These are phyloP conservation scores for Backusella luteola DNA, from an alignment of 192 early-diverging fungal species.

Conservation along the genomic window DNA sequence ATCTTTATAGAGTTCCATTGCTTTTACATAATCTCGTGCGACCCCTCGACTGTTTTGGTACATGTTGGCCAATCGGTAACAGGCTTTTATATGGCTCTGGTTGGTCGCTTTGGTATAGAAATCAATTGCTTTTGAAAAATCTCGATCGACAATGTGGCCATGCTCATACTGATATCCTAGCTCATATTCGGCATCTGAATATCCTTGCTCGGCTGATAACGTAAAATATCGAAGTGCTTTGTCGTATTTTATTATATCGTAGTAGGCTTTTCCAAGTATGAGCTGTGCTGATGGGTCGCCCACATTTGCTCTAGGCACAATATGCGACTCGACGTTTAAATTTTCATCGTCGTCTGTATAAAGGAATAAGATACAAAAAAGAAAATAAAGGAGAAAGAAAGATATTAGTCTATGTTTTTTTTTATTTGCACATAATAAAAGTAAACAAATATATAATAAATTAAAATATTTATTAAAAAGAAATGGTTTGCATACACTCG, in stretches of 20 bases:
- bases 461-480: neutral
- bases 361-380: neutral
- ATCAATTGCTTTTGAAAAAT: constrained; percentile 60
- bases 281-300: neutral
- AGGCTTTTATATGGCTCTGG: constrained; percentile 50
- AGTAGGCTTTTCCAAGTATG: neutral
- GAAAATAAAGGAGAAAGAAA: neutral
- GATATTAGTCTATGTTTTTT: neutral
- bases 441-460: neutral
- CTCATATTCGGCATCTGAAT: constrained; percentile 61
- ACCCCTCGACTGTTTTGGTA: constrained; percentile 61
- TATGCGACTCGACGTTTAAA: neutral
- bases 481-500: neutral
- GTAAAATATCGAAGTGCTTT: constrained; percentile 50
- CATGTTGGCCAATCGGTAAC: constrained; percentile 55
- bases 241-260: neutral
- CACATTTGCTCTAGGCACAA: neutral
- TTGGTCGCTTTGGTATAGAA: constrained; percentile 53
- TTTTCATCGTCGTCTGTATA: neutral
- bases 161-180: constrained; percentile 81
- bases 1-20: constrained; percentile 58
- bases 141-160: constrained; percentile 63
- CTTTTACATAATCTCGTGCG: constrained; percentile 42
- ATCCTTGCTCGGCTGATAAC: constrained; percentile 61
- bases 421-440: neutral